Base-by-base conservation (phyloP, 352 stramenopile species). In the Plasmopara halstedii region DNA sequence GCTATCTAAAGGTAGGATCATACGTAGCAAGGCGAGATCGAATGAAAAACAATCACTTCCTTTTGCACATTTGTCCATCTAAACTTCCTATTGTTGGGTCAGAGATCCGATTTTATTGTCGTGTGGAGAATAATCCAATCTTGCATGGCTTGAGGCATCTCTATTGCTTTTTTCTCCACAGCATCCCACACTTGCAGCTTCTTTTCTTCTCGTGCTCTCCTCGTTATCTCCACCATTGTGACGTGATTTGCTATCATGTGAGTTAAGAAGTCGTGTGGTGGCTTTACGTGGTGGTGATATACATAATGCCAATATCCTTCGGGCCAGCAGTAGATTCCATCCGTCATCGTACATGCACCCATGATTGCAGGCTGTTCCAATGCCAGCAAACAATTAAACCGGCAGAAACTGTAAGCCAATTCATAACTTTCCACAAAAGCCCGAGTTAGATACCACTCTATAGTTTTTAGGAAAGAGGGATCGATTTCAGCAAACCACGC, bases 281-380 rank as follows among this genome's bases (percentile, higher is more conserved):
- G 80, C 19, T 66, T 70, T n/a, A 88, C 76, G 50, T 80, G 59
- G 57, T 91, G 80, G 31, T 60, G 23, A 19, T 38, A 35, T 2
- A 91, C 55, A 40, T 91, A 91, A 62, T 91, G 80, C 65, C 63
- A 82, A 32, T 79, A 84, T 20, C 70, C 80, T 49, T 91, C 80
- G 1, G 80, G 80, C 80, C 80, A 91, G 50, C 70, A 83, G 42
- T 76, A 91, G 14, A 74, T 49, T 11, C 76, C 80, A 50, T 91
- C 80, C 0, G 76, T 88, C 50, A 91, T 60, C 14, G 76, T 88
- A 45, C 76, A 86, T 9, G 80, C 76, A 19, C 80, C 80, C 66
- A 91, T 78, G 21, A 67, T 34, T 20, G 58, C 63, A n/a, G 72
- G 67, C 8, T 73, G 42, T 11, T 67, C 25, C 18, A 48, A 32